Conservation (phyloP, 148 eudicot species). For the Rhododendron molle region DNA sequence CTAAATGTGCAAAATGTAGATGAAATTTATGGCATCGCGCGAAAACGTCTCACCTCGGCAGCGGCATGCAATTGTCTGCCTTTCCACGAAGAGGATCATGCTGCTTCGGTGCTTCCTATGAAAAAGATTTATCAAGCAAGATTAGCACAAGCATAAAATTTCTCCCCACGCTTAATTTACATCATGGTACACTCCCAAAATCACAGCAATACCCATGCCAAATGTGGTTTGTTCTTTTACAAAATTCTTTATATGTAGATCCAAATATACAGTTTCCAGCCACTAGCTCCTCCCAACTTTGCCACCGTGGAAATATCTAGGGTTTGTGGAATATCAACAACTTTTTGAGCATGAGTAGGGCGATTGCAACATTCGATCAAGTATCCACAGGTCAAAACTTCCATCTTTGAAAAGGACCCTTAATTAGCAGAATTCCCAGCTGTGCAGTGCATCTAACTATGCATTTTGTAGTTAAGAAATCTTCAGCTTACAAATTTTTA, state of each 20-base stretch:
- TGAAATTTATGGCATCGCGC: not conserved
- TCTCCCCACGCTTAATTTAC: slow-evolving; percentile 2
- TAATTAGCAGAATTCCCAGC: slow-evolving; percentile 9
- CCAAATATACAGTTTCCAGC: slow-evolving; percentile 11
- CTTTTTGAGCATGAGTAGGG: slow-evolving; percentile 18
- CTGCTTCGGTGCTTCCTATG: not conserved
- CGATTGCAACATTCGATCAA: slow-evolving; percentile 17
- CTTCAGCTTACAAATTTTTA: slow-evolving; percentile 40
- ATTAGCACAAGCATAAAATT: not conserved
- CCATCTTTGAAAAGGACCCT: slow-evolving; percentile 16
- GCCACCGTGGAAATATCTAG: slow-evolving; percentile 11
- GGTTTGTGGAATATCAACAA: slow-evolving; percentile 21
- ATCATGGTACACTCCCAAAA: not conserved
- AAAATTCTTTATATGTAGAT: slow-evolving; percentile 23
- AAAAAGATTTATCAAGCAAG: not conserved
- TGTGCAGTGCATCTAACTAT: slow-evolving; percentile 11
- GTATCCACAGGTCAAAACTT: slow-evolving; percentile 19
- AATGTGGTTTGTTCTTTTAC: not conserved
- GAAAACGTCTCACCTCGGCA: not conserved
- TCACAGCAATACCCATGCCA: not conserved
- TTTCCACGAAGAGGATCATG: not conserved
- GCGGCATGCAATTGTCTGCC: not conserved
- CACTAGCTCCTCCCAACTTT: slow-evolving; percentile 16
- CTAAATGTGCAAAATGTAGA: not conserved
- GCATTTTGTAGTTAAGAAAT: slow-evolving; percentile 32